These are phyloP conservation scores for Echites panduratus DNA, from an alignment of 257 asterid species.

Conservation along the genomic window DNA sequence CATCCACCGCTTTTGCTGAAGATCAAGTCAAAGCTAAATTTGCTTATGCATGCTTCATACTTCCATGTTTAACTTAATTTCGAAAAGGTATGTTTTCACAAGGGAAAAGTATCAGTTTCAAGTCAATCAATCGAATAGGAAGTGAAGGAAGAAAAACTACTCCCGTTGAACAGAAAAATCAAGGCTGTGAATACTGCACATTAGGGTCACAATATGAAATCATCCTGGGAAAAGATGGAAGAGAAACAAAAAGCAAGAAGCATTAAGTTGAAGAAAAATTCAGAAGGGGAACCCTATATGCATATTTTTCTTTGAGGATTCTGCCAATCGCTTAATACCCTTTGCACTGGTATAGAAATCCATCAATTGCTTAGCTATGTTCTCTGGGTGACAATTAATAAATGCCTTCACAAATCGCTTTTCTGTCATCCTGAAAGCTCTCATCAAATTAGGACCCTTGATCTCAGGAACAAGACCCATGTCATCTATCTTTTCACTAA, in stretches of 20 bases:
- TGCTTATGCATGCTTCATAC: background rate
- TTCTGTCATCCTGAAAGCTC: slow-evolving; percentile 73
- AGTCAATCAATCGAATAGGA: background rate
- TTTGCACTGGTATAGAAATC: slow-evolving; percentile 39
- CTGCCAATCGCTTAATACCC: slow-evolving; percentile 61
- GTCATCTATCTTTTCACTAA: slow-evolving; percentile 61
- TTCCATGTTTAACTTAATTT: background rate
- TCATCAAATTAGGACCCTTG: slow-evolving; percentile 50
- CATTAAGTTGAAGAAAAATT: slow-evolving; percentile 10
- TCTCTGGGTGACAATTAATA: slow-evolving; percentile 47
- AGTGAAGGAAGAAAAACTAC: background rate
- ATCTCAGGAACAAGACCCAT: slow-evolving; percentile 62
- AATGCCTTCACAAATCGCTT: slow-evolving; percentile 52
- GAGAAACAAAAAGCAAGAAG: background rate
- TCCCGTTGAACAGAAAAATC: background rate
- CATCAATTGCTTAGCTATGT: slow-evolving; percentile 45
- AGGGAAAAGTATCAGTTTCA: background rate
- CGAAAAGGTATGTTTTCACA: background rate
- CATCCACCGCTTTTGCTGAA: background rate
- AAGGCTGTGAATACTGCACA: background rate
- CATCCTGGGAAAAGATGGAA: background rate
- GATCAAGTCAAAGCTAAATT: background rate
- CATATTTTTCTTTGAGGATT: slow-evolving; percentile 49
- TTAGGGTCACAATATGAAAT: background rate
- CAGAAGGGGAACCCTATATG: slow-evolving; percentile 63